Evolutionary conservation across 164 flowering plant species (phyloP).

Genomic region (Tetrastigma voinierianum): DNA sequence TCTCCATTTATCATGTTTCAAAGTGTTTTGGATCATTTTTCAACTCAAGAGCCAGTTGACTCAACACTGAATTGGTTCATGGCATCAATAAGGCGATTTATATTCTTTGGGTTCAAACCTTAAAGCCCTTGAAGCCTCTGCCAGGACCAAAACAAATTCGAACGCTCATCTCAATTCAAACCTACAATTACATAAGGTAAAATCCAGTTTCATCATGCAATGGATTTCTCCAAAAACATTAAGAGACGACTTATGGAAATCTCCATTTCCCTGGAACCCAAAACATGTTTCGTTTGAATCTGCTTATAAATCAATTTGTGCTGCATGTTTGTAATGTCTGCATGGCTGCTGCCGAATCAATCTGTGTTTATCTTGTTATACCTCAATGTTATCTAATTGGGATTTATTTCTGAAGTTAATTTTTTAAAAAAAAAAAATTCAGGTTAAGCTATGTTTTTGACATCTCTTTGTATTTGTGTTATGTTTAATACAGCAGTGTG

Average conservation of each 20-base stretch:
- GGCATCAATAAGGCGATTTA: conserved; percentile 42
- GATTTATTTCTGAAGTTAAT: too few relatives aligned
- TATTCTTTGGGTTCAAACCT: conserved; percentile 16
- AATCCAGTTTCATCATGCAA: not conserved
- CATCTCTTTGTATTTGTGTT: too few relatives aligned
- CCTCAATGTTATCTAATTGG: too few relatives aligned
- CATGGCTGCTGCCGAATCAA: not conserved
- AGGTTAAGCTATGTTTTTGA: too few relatives aligned
- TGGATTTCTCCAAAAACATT: not conserved
- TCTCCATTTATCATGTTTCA: conserved; percentile 29
- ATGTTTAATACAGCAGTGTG: too few relatives aligned
- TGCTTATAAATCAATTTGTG: not conserved
- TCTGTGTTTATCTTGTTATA: too few relatives aligned
- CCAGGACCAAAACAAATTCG: not conserved
- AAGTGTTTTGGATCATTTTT: conserved; percentile 49
- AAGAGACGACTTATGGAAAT: not conserved
- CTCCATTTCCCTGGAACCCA: not conserved
- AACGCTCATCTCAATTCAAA: not conserved
- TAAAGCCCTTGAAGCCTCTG: not conserved
- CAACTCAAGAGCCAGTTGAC: conserved; percentile 29
- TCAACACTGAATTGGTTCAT: conserved; percentile 20
- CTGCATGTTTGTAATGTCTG: not conserved
- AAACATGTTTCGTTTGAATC: not conserved
- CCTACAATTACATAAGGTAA: not conserved
- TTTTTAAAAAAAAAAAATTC: too few relatives aligned